Evolutionary conservation across 2,329 filamentous ascomycete species (phyloP), one percentile per base, ranked within the genome.

Genomic region (Cordyceps sp.): DNA sequence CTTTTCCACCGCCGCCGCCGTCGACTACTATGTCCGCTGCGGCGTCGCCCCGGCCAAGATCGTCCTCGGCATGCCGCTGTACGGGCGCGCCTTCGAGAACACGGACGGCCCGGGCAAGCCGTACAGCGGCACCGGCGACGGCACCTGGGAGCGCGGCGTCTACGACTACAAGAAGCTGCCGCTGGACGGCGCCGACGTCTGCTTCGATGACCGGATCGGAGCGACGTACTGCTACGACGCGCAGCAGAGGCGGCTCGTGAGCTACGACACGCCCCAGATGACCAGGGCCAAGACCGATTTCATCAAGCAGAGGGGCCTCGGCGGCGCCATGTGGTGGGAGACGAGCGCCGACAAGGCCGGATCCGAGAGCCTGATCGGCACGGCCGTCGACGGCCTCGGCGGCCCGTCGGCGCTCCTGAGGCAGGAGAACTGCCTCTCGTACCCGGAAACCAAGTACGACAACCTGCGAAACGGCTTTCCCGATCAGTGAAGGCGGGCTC

Each of bases 291-390:
- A 94, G 61, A 73, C 75, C 2, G 58, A 69, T 10, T 93, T 74
- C 50, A 70, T 94, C 47, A 68, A 63, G 46, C 51, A 68, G 15
- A 59, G 66, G 28, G 62, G 70, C 0, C 65, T 94, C 0, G 86
- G 85, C 2, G 88, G 88, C 14, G 83, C 69, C n/a, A 94, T 96
- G 86, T 96, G 84, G 84, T 93, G 85, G 85, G 86, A 94, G 58
- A 82, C 73, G 44, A 88, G 78, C 45, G 76, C 71, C 1, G 88
- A 94, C 50, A 76, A 74, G 47, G 48, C 54, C 3, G 74, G 73
- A 0, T 59, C 64, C 0, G 54, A 65, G 33, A 88, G 81, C 43
- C 50, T 94, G 47, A 84, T 86, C 34, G 58, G 53, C 6, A 74
- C 66, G 12, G 73, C 77, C 13, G 69, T 79, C 1, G 59, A 67